Percentiles rank a stretch among this genome's conserved stretches.
phyloP scores from a whole-genome alignment of 2,329 filamentous ascomycete species.

The Colletotrichum siamense region DNA sequence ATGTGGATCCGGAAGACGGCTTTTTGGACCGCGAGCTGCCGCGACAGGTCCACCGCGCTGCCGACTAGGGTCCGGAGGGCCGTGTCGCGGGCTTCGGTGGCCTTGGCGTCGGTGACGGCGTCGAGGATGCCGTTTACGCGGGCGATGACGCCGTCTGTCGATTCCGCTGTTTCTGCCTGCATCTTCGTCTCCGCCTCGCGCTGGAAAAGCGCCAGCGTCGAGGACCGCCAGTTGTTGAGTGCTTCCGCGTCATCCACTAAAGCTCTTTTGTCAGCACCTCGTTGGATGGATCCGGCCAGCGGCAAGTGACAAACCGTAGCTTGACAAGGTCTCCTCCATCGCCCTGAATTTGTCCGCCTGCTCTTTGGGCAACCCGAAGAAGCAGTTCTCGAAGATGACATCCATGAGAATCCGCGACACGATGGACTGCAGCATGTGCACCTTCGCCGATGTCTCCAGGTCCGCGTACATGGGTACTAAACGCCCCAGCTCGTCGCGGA shows the following conservation, averaged over 20 bases:
- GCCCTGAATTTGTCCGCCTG: slow-evolving; percentile 55
- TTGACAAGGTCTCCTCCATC: slow-evolving; percentile 50
- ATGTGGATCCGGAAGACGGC: slow-evolving; percentile 62
- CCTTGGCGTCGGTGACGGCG: slow-evolving; percentile 47
- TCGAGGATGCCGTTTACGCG: slow-evolving; percentile 56
- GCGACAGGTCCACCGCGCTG: slow-evolving; percentile 61
- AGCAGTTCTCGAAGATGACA: slow-evolving; percentile 66
- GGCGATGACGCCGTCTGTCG: slow-evolving; percentile 48
- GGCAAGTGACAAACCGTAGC: slow-evolving; percentile 25
- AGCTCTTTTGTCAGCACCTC: neutral
- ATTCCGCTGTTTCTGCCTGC: slow-evolving; percentile 46
- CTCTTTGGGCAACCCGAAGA: slow-evolving; percentile 65
- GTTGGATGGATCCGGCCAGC: neutral
- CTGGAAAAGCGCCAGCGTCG: slow-evolving; percentile 65
- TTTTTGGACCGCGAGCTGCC: slow-evolving; percentile 62
- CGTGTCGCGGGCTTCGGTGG: slow-evolving; percentile 52
- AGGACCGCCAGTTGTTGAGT: slow-evolving; percentile 71
- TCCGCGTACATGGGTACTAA: slow-evolving; percentile 65
- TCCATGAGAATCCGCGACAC: slow-evolving; percentile 66
- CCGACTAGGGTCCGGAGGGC: slow-evolving; percentile 58
- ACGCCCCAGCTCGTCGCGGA: slow-evolving; percentile 46
- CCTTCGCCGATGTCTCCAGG: slow-evolving; percentile 58
- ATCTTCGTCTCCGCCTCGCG: slow-evolving; percentile 56
- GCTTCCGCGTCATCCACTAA: slow-evolving; percentile 52
- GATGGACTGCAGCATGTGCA: slow-evolving; percentile 67